These are phyloP conservation scores for Kwoniella sp. DNA, from an alignment of 768 basidiomycete genomes.

Conservation along the genomic window DNA sequence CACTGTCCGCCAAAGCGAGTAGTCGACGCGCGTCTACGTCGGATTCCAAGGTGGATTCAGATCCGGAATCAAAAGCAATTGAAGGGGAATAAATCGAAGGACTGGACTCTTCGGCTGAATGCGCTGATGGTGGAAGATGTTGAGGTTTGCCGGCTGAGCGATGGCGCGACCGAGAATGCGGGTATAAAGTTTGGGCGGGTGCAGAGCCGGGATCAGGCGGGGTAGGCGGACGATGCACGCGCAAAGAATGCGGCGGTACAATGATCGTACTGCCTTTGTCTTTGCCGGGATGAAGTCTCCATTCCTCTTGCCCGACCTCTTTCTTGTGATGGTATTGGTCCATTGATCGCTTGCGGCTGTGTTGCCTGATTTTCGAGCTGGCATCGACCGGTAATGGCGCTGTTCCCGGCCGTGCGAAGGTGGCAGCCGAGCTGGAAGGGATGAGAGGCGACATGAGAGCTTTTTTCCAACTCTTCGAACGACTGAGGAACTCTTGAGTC, in stretches of 20 bases:
- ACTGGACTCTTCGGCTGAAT: neutral
- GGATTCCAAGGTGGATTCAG: constrained; percentile 7
- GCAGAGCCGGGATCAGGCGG: neutral
- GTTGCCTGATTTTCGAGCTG: neutral
- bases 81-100: constrained; percentile 12
- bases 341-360: neutral
- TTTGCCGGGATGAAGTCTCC: neutral
- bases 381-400: neutral
- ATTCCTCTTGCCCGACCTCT: neutral
- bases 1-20: constrained; percentile 27
- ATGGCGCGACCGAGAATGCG: neutral
- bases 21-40: constrained; percentile 10
- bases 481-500: neutral
- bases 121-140: neutral
- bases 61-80: neutral
- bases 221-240: neutral
- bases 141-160: neutral
- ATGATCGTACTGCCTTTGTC: neutral
- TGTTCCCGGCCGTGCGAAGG: neutral
- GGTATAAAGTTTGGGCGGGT: neutral
- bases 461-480: neutral
- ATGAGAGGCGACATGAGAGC: neutral
- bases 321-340: neutral
- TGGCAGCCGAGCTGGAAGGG: neutral
- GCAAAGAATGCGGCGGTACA: neutral